Base-by-base conservation (phyloP, 2,329 filamentous ascomycete species). In the Ceratocystis destructans region DNA sequence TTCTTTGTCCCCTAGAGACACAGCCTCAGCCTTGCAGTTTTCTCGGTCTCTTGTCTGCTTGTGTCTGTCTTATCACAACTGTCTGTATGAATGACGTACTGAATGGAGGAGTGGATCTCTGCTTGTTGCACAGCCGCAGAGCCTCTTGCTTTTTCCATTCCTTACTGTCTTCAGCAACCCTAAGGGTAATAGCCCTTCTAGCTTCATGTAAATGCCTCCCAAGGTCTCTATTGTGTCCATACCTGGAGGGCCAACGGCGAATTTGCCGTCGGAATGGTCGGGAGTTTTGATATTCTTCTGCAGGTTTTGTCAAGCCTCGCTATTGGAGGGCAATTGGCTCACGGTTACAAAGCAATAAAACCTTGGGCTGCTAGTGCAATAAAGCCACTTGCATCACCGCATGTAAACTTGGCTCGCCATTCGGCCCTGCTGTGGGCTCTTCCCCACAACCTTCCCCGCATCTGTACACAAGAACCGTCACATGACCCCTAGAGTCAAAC, bases 61-160 rank as follows among this genome's bases (percentile, higher is more conserved):
- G 37, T 41, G 37, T 41, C 10, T 41, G 37, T 41, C 37, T 25
- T 53, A 28, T 53, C 48, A 50, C 5, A 22, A 50, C 48, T 22
- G 48, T 20, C 48, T 20, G 48, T 25, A 22, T 25, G 48, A 17
- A 53, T 37, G 55, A 59, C 55, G 55, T 59, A 59, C 31, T 33
- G 5, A 37, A 31, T 59, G 5, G n/a, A 62, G 37, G n/a, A 20
- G 57, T 28, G 33, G 25, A 10, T 31, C 6, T 50, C 15, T 41
- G 37, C 4, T 33, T 45, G 62, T 37, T 63, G 62, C 62, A 63
- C 37, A 63, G 15, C 62, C 45, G 62, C 62, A 63, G 62, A 63
- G 62, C 62, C 62, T 53, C 31, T 37, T 37, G 8, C n/a, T 37
- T 15, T 50, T 3, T 3, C 10, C 7, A 53, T 33, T 33, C 10